These are phyloP conservation scores for Rachicladosporium sp. DNA, from an alignment of 2,329 filamentous ascomycete species.

Conservation along the genomic window DNA sequence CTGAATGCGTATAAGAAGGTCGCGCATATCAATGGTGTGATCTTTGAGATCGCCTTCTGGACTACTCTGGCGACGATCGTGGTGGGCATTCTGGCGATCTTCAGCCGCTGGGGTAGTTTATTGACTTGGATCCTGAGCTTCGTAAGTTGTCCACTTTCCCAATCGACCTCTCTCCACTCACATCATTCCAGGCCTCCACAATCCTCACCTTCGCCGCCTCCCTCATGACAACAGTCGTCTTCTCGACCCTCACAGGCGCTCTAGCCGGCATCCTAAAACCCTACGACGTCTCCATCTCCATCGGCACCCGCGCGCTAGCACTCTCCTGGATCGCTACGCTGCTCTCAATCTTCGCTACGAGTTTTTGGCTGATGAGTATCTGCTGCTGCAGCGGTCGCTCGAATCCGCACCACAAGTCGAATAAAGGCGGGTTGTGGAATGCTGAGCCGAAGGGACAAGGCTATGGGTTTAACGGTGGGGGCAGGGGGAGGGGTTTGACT, in stretches of 20 bases:
- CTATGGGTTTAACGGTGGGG: slow-evolving; percentile 10
- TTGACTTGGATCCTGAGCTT: slow-evolving; percentile 65
- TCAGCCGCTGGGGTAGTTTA: slow-evolving; percentile 69
- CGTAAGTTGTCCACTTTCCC: slow-evolving; percentile 40
- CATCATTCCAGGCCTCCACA: slow-evolving; percentile 31
- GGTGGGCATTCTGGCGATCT: slow-evolving; percentile 71
- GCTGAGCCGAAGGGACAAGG: slow-evolving; percentile 16
- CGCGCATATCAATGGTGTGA: slow-evolving; percentile 70
- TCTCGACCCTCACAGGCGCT: slow-evolving; percentile 54
- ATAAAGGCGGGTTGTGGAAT: slow-evolving; percentile 24
- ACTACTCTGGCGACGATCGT: slow-evolving; percentile 60
- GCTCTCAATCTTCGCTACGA: slow-evolving; percentile 59
- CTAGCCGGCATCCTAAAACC: slow-evolving; percentile 54
- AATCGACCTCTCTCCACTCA: slow-evolving; percentile 1
- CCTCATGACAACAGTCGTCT: slow-evolving; percentile 61
- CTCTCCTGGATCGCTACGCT: slow-evolving; percentile 68
- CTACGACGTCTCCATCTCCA: slow-evolving; percentile 55
- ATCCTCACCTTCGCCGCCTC: slow-evolving; percentile 54
- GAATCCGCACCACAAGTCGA: slow-evolving; percentile 32
- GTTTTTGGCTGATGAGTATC: slow-evolving; percentile 86
- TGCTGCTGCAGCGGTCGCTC: slow-evolving; percentile 77
- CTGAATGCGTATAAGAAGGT: slow-evolving; percentile 63
- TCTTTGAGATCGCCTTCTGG: slow-evolving; percentile 62
- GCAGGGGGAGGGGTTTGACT: slow-evolving; percentile 25
- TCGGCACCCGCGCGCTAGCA: slow-evolving; percentile 60